These are phyloP conservation scores for Babesia sp. DNA, from an alignment of 169 alveolate species.

Conservation along the genomic window DNA sequence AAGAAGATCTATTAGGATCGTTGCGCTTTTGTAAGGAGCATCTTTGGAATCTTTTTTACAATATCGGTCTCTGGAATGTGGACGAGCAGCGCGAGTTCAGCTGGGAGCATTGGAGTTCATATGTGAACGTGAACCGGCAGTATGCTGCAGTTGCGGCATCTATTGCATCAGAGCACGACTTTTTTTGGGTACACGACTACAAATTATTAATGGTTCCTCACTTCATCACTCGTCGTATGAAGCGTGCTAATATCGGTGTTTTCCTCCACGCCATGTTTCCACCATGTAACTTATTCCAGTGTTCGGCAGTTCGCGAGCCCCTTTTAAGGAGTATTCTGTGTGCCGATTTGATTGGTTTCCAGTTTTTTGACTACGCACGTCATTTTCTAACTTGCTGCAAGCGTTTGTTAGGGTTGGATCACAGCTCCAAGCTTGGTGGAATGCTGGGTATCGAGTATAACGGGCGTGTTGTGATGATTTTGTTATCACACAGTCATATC, in stretches of 20 bases:
- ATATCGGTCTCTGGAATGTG: constrained; percentile 74
- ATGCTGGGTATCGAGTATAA: constrained; percentile 80
- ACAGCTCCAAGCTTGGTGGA: constrained; percentile 84
- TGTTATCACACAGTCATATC: constrained; percentile 56
- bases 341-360: constrained; percentile 93
- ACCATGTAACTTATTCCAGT: constrained; percentile 84
- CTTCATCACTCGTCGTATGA: constrained; percentile 74
- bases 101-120: constrained; percentile 79
- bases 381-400: constrained; percentile 86
- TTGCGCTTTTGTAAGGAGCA: constrained; percentile 49
- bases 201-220: constrained; percentile 85
- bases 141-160: constrained; percentile 68
- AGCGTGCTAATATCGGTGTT: constrained; percentile 85
- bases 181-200: constrained; percentile 92
- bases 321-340: constrained; percentile 88
- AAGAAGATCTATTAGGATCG: constrained; percentile 13
- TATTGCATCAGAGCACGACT: constrained; percentile 50
- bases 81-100: constrained; percentile 72
- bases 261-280: constrained; percentile 94
- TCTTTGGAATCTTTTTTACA: constrained; percentile 74
- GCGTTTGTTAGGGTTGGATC: constrained; percentile 86
- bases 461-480: constrained; percentile 80
- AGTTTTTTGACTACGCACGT: constrained; percentile 89
- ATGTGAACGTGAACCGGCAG: constrained; percentile 69
- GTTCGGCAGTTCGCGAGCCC: constrained; percentile 88